Conservation (phyloP, 202 grass and related monocot genomes). For the Dendrocalamus latiflorus region DNA sequence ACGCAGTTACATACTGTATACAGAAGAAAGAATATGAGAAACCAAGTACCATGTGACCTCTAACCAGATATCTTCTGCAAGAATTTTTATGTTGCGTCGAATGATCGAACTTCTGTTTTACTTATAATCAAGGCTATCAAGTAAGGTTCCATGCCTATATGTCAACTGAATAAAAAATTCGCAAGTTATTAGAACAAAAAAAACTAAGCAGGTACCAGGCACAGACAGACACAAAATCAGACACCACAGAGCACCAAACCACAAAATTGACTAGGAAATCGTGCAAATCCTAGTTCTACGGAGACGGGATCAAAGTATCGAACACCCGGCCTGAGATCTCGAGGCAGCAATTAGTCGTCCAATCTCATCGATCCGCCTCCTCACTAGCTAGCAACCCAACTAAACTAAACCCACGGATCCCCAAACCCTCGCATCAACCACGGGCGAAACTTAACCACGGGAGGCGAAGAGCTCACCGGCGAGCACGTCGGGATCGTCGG, state of each 20-base stretch:
- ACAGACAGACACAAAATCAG: background rate
- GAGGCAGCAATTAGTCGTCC: background rate
- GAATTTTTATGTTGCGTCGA: background rate
- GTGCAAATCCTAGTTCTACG: background rate
- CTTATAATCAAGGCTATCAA: background rate
- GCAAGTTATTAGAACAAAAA: background rate
- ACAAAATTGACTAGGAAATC: constrained; percentile 15
- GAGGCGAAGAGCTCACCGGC: constrained; percentile 11
- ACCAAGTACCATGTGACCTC: background rate
- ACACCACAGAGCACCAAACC: background rate
- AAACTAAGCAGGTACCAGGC: background rate
- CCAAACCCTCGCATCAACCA: background rate
- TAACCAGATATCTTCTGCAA: background rate
- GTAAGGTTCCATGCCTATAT: background rate
- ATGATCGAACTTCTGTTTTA: background rate
- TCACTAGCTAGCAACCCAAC: background rate
- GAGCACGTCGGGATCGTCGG: constrained; percentile 38
- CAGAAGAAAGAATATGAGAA: background rate
- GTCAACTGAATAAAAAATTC: background rate
- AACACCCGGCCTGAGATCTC: background rate
- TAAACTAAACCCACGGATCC: constrained; percentile 26
- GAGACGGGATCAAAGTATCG: background rate
- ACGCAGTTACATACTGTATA: background rate
- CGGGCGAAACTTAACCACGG: background rate
- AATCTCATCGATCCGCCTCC: constrained; percentile 6